Base-by-base conservation (phyloP, 1,284 basidiomycete genomes). In the Vanrija sp. region DNA sequence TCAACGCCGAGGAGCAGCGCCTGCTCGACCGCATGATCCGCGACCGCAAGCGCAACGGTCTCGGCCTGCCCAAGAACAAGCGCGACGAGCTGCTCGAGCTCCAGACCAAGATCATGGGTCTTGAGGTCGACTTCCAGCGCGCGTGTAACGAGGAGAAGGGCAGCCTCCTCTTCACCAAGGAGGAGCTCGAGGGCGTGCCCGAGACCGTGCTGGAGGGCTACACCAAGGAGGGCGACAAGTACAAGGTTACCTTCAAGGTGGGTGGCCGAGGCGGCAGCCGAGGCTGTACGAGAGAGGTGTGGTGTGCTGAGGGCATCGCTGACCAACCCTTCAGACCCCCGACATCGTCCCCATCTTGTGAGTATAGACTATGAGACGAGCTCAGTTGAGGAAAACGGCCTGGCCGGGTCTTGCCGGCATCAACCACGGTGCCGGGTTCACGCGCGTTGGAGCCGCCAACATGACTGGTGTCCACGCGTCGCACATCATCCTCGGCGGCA, bases 61-160 rank as follows among this genome's bases (percentile, higher is more conserved):
- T 61, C 15, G 55, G 49, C 34, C 59, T 61, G 12, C 46, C 48
- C 25, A 38, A 54, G 43, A 47, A 40, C 38, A 61, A 61, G 52
- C 59, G 55, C 38, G 55, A 61, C 25, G 34, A 52, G 51, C 47
- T 61, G 18, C 59, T 61, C 28, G 55, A 40, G 18, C 34, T 61
- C 40, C 51, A 61, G 55, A 61, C 55, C 44, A 57, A 53, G 55
- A 57, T 57, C 23, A 49, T 49, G 50, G 53, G 44, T 15, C 55
- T 61, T 21, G 53, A 57, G 39, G 53, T 61, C 34, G 59, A 61
- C 59, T 61, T 61, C 53, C 59, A 57, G 55, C 52, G 52, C 26
- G 52, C 55, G 3, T 55, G 53, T 40, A 61, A 61, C 44, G 55
- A 57, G 55, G 59, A 61, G 53, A 61, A 61, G 59, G 59, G 59